Evolutionary conservation across 805 yeast species (phyloP), one percentile per base, ranked within the genome.

Genomic region (Ogataea ramenticola): DNA sequence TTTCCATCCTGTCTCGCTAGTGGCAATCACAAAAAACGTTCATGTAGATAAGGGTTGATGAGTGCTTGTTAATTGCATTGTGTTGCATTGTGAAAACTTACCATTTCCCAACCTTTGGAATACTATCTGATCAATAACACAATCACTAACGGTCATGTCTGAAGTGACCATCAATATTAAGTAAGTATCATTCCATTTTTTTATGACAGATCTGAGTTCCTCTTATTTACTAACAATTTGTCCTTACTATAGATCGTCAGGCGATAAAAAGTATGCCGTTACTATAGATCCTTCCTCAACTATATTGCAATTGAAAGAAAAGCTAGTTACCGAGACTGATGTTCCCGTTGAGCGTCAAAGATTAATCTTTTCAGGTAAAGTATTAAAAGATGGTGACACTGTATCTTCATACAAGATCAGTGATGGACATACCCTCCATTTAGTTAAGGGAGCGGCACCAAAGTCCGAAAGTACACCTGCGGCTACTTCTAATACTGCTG

Each of bases 291-390:
- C 78, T 0, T 51, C 73, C 15, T 60, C 71, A 38, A 79, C 90
- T 2, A 79, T 91, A 30, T 66, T 70, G 20, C 85, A 82, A 48
- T 72, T 91, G 51, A 91, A 91, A 64, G 73, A 72, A 32, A 69
- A 69, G 51, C 71, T 91, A 42, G 80, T 80, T 22, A 67, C 70
- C 19, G 74, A 71, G 46, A 65, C 89, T 6, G 82, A 77, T 20
- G 71, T 89, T 37, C 82, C 95, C 5, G 79, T 77, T 1, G 83
- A 74, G n/a, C 77, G 83, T 48, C 98, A 90, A 66, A 75, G 98
- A 46, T 73, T 91, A 59, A 90, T 91, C 57, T 91, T 86, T 67
- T 86, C 96, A 2, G 99, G 99, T 35, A 83, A 91, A 53, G 96
- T 93, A 30, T 74, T 91, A 58, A 90, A 90, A 63, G 96, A 91